Base-by-base conservation (phyloP, 805 yeast species). In the Kregervanrija delftensis region DNA sequence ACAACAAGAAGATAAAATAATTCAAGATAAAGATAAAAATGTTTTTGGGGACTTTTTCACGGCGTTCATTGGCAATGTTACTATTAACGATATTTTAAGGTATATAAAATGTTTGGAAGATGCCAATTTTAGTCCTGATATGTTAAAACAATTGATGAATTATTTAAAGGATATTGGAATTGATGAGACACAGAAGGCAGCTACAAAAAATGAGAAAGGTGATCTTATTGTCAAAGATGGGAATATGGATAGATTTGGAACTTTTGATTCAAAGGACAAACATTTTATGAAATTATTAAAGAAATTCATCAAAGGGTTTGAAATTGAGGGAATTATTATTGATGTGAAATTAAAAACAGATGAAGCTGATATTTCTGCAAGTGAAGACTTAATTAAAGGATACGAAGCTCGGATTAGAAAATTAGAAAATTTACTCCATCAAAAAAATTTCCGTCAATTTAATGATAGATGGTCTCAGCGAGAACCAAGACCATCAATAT, bases 401-500 rank as follows among this genome's bases (percentile, higher is more conserved):
- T 82, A 88, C 50, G 83, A 83, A 58, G 63, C 76, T 10, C 68
- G 96, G 43, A 86, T 91, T 35, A 78, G 77, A 49, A 84, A 84
- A 52, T 71, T 91, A 42, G 96, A 89, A 53, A 82, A 77, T 44
- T 63, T 88, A 34, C 64, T 89, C 12, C 93, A 88, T 58, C 87
- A 85, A 49, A 83, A 79, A 43, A 86, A 77, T 50, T 79, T 73
- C 55, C 73, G 73, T 39, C 75, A 78, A 42, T 67, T 79, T 34
- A 71, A 70, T 31, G 59, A 57, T n/a, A 58, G 56, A 40, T 64
- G 67, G 66, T 55, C 65, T 2, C 62, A 57, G 41, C 36, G 35
- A 41, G 40, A 46, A 42, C 3, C 31, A 5, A 11, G 31, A 6
- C 14, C 14, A 11, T 9, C 42, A 32, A 33, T 43, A 11, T 16